Conservation (phyloP, 1,284 basidiomycete species). For the Stereum hirsutum region DNA sequence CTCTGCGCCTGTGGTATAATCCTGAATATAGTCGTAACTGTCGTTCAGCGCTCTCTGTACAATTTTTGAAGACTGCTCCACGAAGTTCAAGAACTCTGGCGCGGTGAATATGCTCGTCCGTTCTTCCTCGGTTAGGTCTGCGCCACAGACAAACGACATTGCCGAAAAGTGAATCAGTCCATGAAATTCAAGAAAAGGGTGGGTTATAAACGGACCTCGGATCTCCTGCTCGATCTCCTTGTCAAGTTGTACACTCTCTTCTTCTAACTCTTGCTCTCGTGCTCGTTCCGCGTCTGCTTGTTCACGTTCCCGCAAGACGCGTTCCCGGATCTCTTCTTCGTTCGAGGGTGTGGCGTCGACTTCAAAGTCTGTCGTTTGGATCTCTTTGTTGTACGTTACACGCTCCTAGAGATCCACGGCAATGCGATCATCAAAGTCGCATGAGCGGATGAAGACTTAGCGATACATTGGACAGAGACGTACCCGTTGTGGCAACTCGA, state of each 20-base stretch:
- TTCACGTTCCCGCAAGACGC: conserved; percentile 53
- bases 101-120: conserved; percentile 72
- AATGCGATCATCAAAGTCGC: not conserved
- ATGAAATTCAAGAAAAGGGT: not conserved
- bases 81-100: conserved; percentile 88
- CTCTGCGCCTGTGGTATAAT: conserved; percentile 84
- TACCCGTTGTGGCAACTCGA: conserved; percentile 83
- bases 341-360: conserved; percentile 33
- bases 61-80: conserved; percentile 93
- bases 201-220: conserved; percentile 52
- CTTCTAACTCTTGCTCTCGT: conserved; percentile 73
- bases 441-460: not conserved
- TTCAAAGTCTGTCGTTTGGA: conserved; percentile 76
- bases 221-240: conserved; percentile 79
- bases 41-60: conserved; percentile 95
- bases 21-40: conserved; percentile 92
- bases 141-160: not conserved
- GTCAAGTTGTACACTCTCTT: conserved; percentile 71
- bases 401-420: conserved; percentile 53
- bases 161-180: conserved; percentile 1
- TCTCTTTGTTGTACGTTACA: conserved; percentile 91
- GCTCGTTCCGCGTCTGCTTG: conserved; percentile 61
- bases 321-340: conserved; percentile 69
- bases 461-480: conserved; percentile 8
- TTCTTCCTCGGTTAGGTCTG: conserved; percentile 83